phyloP scores from a whole-genome alignment of 148 eudicot genomes.

The Silene latifolia region DNA sequence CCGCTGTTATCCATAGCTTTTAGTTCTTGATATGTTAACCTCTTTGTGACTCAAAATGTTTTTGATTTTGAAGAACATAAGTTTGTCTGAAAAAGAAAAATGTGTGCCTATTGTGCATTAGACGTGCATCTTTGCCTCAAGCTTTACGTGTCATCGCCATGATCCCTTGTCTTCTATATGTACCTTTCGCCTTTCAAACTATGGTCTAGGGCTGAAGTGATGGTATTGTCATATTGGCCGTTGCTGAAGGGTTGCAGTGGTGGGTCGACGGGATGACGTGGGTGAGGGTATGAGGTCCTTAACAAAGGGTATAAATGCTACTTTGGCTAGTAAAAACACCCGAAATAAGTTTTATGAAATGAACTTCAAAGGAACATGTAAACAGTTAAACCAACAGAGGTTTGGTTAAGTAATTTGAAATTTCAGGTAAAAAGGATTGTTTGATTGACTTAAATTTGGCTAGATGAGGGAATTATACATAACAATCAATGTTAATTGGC shows the following conservation, averaged over 20 bases:
- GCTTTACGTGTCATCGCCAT: neutral
- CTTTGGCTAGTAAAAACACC: too few species aligned
- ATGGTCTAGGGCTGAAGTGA: neutral
- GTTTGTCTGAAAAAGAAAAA: neutral
- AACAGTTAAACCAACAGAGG: neutral
- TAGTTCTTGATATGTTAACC: neutral
- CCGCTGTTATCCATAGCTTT: neutral
- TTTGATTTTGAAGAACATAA: neutral
- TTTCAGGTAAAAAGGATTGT: neutral
- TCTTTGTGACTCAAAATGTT: neutral
- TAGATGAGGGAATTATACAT: conserved; percentile 1
- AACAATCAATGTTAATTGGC: neutral
- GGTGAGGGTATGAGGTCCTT: too few species aligned
- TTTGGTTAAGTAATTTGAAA: neutral
- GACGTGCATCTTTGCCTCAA: too few species aligned
- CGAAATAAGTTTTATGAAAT: too few species aligned
- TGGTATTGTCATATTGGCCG: neutral
- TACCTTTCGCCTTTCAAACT: neutral
- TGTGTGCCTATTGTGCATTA: neutral
- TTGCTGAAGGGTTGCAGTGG: neutral
- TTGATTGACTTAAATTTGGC: neutral
- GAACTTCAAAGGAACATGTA: neutral
- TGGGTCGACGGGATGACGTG: too few species aligned
- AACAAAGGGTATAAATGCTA: too few species aligned
- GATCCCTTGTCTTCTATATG: neutral